phyloP scores from a whole-genome alignment of 1,139 yeast species.

The Kodamaea suecica region DNA sequence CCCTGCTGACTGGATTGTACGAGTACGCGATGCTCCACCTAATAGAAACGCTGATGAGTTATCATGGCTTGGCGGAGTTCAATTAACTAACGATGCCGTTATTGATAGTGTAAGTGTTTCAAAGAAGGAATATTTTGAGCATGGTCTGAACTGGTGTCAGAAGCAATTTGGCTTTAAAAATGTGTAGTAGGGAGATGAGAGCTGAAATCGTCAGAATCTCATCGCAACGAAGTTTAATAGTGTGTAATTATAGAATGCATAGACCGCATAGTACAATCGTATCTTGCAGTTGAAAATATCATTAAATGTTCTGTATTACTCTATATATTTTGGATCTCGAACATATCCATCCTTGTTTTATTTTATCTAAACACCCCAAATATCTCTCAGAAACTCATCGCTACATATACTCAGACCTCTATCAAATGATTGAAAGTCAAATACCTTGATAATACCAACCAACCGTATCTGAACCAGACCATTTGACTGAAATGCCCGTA shows the following conservation, averaged over 20 bases:
- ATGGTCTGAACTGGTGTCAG: constrained; percentile 79
- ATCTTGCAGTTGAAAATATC: too few relatives aligned
- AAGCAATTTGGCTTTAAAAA: constrained; percentile 67
- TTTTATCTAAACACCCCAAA: too few relatives aligned
- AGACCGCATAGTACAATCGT: too few relatives aligned
- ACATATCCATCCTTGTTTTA: too few relatives aligned
- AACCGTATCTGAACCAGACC: constrained; percentile 93
- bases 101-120: constrained; percentile 61
- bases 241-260: too few relatives aligned
- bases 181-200: too few relatives aligned
- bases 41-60: constrained; percentile 23
- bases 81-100: constrained; percentile 50
- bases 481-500: constrained; percentile 84
- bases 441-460: constrained; percentile 77
- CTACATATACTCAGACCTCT: constrained; percentile 20
- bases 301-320: constrained; percentile 1
- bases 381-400: too few relatives aligned
- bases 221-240: too few relatives aligned
- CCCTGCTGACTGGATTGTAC: constrained; percentile 64
- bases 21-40: constrained; percentile 31
- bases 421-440: constrained; percentile 70
- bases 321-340: neutral
- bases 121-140: constrained; percentile 77
- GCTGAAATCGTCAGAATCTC: too few relatives aligned
- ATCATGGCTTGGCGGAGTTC: constrained; percentile 44